These are phyloP conservation scores for Cardamine resedifolia DNA, from an alignment of 345 rosid species.

Conservation along the genomic window DNA sequence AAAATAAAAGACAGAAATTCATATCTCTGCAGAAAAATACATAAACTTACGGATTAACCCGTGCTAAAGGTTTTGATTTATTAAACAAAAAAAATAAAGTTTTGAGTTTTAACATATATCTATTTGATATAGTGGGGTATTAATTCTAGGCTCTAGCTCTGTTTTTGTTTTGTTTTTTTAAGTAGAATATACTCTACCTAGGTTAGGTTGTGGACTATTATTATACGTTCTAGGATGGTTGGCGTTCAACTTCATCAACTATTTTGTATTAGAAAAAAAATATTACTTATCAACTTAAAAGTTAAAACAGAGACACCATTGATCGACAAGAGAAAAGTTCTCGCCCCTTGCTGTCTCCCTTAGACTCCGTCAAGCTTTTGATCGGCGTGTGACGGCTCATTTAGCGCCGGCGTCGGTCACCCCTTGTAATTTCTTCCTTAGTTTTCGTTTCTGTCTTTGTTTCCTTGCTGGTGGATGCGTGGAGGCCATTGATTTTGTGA, in stretches of 20 bases:
- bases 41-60: not conserved
- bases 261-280: not conserved
- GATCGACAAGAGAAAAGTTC: too few relatives aligned
- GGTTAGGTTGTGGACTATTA: not conserved
- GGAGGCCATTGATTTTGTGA: too few relatives aligned
- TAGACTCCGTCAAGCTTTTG: too few relatives aligned
- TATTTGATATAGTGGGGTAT: not conserved
- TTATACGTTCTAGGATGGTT: conserved; percentile 9
- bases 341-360: too few relatives aligned
- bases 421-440: too few relatives aligned
- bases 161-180: not conserved
- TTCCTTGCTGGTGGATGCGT: too few relatives aligned
- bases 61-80: too few relatives aligned
- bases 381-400: too few relatives aligned
- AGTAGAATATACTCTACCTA: not conserved
- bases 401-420: too few relatives aligned
- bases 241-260: conserved; percentile 15
- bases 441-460: too few relatives aligned
- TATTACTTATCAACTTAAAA: not conserved
- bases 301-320: too few relatives aligned
- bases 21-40: not conserved
- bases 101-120: not conserved
- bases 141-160: not conserved
- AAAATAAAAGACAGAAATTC: not conserved
- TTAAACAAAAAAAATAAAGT: too few relatives aligned